Conservation (phyloP, 306 rosid genomes). For the Quercus parvula region DNA sequence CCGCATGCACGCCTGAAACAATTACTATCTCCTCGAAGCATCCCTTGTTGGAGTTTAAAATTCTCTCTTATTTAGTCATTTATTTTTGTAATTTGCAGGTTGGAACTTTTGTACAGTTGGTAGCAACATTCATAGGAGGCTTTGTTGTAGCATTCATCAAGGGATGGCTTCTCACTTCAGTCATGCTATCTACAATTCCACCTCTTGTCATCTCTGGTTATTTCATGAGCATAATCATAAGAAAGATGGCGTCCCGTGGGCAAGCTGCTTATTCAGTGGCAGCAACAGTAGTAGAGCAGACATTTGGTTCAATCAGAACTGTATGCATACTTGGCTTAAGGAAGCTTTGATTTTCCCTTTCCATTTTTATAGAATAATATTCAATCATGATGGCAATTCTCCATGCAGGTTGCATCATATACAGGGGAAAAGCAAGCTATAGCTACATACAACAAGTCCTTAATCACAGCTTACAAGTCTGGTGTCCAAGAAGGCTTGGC, state of each 20-base stretch:
- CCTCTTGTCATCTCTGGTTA: slow-evolving; percentile 59
- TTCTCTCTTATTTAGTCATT: background rate
- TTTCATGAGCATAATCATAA: slow-evolving; percentile 28
- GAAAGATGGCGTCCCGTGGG: slow-evolving; percentile 54
- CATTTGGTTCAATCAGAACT: slow-evolving; percentile 77
- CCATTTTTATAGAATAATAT: background rate
- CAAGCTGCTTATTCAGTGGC: slow-evolving; percentile 66
- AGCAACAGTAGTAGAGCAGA: slow-evolving; percentile 72
- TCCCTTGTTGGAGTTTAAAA: background rate
- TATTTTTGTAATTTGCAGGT: slow-evolving; percentile 40
- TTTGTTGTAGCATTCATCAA: slow-evolving; percentile 55
- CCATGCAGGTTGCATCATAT: slow-evolving; percentile 78
- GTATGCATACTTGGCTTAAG: slow-evolving; percentile 34
- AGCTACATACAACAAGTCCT: slow-evolving; percentile 50
- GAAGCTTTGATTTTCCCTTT: background rate
- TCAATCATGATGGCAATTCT: background rate
- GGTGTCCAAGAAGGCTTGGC: slow-evolving; percentile 66
- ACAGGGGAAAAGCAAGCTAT: slow-evolving; percentile 83
- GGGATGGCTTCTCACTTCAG: slow-evolving; percentile 80
- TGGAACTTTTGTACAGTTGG: slow-evolving; percentile 65
- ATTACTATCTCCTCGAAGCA: background rate
- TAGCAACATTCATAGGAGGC: slow-evolving; percentile 65
- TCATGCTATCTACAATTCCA: slow-evolving; percentile 69
- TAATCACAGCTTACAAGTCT: slow-evolving; percentile 50
- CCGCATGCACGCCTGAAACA: background rate